Conservation (phyloP, 352 stramenopile genomes). For the Globisporangium megalacanthum region DNA sequence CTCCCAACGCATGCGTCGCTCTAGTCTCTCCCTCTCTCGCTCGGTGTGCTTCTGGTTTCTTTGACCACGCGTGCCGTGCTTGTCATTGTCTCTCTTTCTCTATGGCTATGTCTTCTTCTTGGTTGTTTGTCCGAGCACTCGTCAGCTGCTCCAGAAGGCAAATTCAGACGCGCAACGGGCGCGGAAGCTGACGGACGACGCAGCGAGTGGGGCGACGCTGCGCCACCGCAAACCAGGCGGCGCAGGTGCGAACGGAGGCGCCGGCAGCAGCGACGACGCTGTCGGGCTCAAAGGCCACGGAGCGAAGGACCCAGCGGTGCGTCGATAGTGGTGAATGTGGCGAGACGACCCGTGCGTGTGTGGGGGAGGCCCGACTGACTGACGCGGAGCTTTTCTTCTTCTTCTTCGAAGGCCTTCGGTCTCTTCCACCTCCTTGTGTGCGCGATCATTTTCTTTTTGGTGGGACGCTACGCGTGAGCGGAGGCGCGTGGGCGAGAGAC, state of each 20-base stretch:
- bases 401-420: conserved; percentile 44
- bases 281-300: conserved; percentile 19
- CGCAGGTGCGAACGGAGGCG: conserved; percentile 4
- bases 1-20: conserved; percentile 3
- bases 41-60: conserved; percentile 1
- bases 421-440: conserved; percentile 82
- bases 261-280: conserved; percentile 23
- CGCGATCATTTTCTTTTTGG: conserved; percentile 88
- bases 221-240: conserved; percentile 66
- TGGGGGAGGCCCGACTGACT: neutral
- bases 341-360: conserved; percentile 1
- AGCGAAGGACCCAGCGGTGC: conserved; percentile 51
- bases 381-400: neutral
- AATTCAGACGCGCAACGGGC: conserved; percentile 52
- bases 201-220: conserved; percentile 32
- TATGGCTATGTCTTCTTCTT: neutral
- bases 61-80: conserved; percentile 10
- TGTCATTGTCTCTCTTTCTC: neutral
- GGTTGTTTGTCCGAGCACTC: conserved; percentile 21
- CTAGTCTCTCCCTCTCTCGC: neutral
- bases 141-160: conserved; percentile 67
- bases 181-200: conserved; percentile 61
- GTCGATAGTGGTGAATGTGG: conserved; percentile 3
- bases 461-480: conserved; percentile 78
- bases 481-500: neutral